Conservation (phyloP, 1,139 yeast genomes). For the Pichia sp. region DNA sequence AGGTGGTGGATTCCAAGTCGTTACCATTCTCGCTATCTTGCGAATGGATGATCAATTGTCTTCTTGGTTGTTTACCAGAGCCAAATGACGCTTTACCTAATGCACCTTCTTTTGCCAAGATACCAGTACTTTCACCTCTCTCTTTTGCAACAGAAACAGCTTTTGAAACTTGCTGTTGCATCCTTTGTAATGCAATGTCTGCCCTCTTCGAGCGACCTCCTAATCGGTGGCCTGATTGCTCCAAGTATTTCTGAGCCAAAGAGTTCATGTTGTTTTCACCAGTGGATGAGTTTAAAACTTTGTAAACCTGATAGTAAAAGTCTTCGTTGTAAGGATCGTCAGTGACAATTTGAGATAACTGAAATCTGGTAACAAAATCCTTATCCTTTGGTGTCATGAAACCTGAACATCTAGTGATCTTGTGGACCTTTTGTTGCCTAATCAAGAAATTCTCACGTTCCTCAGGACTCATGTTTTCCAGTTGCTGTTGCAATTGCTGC, state of each 20-base stretch:
- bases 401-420: constrained; percentile 80
- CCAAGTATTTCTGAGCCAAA: constrained; percentile 92
- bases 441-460: constrained; percentile 53
- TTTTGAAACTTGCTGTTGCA: constrained; percentile 97
- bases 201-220: constrained; percentile 87
- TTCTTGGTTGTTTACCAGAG: constrained; percentile 84
- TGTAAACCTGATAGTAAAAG: constrained; percentile 90
- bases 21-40: constrained; percentile 26
- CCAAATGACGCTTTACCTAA: constrained; percentile 83
- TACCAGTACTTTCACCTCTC: constrained; percentile 62
- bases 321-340: constrained; percentile 98
- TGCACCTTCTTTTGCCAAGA: constrained; percentile 76
- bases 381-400: constrained; percentile 96
- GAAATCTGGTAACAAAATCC: constrained; percentile 90
- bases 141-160: constrained; percentile 95
- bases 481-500: constrained; percentile 28
- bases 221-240: constrained; percentile 85
- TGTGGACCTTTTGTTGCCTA: constrained; percentile 75
- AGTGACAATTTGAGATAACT: constrained; percentile 90
- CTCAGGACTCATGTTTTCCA: constrained; percentile 42
- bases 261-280: constrained; percentile 42
- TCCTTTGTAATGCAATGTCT: constrained; percentile 92
- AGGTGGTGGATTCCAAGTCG: background rate
- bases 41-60: constrained; percentile 63
- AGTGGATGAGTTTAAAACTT: constrained; percentile 56